phyloP scores from a whole-genome alignment of 1,284 basidiomycete species.

The Ustilago shanxiensis region DNA sequence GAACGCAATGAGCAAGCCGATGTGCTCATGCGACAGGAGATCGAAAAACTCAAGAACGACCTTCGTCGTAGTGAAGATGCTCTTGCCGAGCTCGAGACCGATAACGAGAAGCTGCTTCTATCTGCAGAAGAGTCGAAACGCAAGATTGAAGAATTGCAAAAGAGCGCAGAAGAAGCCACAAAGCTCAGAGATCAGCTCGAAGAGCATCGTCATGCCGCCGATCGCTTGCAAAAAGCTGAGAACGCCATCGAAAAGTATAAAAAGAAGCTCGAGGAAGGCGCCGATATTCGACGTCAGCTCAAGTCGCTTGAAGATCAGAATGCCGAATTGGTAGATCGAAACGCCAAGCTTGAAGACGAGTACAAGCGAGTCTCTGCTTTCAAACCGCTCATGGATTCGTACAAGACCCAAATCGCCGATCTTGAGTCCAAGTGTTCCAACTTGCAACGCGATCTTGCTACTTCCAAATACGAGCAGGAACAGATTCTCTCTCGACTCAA shows the following conservation, averaged over 20 bases:
- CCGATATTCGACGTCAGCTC: constrained; percentile 85
- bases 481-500: constrained; percentile 53
- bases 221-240: constrained; percentile 90
- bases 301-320: constrained; percentile 92
- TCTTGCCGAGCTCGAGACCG: constrained; percentile 58
- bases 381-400: constrained; percentile 91
- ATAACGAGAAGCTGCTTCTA: constrained; percentile 54
- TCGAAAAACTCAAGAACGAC: constrained; percentile 57
- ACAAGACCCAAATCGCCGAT: constrained; percentile 86
- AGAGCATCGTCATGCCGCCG: constrained; percentile 83
- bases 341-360: constrained; percentile 89
- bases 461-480: constrained; percentile 58
- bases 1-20: constrained; percentile 52
- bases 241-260: constrained; percentile 99
- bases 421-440: constrained; percentile 80
- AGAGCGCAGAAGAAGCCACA: constrained; percentile 80
- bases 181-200: constrained; percentile 92
- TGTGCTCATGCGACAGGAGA: constrained; percentile 54
- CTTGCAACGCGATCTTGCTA: constrained; percentile 75
- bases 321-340: constrained; percentile 88
- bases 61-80: constrained; percentile 60
- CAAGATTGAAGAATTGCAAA: constrained; percentile 82
- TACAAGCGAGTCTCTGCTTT: constrained; percentile 86
- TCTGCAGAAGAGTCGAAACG: constrained; percentile 37
- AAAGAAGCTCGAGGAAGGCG: constrained; percentile 95